Base-by-base conservation (phyloP, 768 basidiomycete genomes). In the Amanita exitialis region DNA sequence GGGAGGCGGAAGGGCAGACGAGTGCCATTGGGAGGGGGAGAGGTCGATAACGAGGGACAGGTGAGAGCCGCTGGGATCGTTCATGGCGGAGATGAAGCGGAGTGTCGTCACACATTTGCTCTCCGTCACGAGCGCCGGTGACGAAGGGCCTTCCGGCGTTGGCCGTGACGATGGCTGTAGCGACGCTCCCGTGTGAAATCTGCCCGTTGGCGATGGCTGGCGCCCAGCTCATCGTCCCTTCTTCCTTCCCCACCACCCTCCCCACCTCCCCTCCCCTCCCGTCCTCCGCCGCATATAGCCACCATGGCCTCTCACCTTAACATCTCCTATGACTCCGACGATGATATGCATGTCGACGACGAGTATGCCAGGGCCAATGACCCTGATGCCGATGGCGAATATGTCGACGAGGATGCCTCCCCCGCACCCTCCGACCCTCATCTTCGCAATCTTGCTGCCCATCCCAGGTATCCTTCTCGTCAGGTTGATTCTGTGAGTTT, bases 11-110 rank as follows among this genome's bases (percentile, higher is more conserved):
- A 61, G 49, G 1, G 80, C 77, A 23, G 86, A 82, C 49, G 80
- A 70, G 58, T 89, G 79, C 93, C 93, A 95, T 65, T 92, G 88
- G 1, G 80, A 70, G 3, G 90, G 92, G 20, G 86, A 83, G 46
- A 95, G 71, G 72, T 96, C 93, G 53, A 95, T 55, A 52, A 96
- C 78, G 54, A 94, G 79, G 18, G 90, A 85, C 34, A 95, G 74
- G 65, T 92, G 87, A 36, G 69, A 71, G 35, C 56, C 62, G 53
- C 59, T 57, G 20, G 61, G 52, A 46, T 64, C 62, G 50, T 64
- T 62, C 59, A 63, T 64, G 53, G 25, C 16, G 25, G 16, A 18
- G 25, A 36, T 41, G 47, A 28, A 27, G 36, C 38, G 36, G 48
- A 47, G 38, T 27, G 47, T 23, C 25, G 47, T 46, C 36, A 41